phyloP scores from a whole-genome alignment of 140 eudicot species.

The Cichorium intybus region DNA sequence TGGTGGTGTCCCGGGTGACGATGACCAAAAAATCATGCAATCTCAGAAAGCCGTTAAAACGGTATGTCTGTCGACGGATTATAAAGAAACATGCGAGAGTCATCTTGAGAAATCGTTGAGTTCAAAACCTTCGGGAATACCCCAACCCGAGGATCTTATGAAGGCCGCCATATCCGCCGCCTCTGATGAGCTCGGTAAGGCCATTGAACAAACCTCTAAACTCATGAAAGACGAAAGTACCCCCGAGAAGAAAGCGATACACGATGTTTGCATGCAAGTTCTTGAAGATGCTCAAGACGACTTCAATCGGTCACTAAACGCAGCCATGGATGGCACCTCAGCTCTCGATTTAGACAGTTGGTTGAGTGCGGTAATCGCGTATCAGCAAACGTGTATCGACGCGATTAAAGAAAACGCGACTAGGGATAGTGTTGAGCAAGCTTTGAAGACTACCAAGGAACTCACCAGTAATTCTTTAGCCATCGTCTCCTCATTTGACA shows the following conservation, averaged over 20 bases:
- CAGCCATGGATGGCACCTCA: conserved; percentile 4
- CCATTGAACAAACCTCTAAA: conserved; percentile 30
- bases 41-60: conserved; percentile 39
- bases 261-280: conserved; percentile 53
- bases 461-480: conserved; percentile 75
- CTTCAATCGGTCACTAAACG: conserved; percentile 37
- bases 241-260: conserved; percentile 42
- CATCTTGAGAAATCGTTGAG: conserved; percentile 43
- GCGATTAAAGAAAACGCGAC: conserved; percentile 53
- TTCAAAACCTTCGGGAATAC: conserved; percentile 15
- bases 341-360: conserved; percentile 50
- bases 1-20: neutral
- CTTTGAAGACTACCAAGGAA: conserved; percentile 39
- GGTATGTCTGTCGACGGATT: conserved; percentile 50
- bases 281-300: conserved; percentile 54
- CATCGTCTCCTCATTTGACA: conserved; percentile 37
- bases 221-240: conserved; percentile 40
- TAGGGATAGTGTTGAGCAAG: conserved; percentile 32
- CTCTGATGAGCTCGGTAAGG: conserved; percentile 45
- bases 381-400: conserved; percentile 79
- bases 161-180: conserved; percentile 50
- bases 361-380: conserved; percentile 70
- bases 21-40: conserved; percentile 6
- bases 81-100: conserved; percentile 51
- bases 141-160: conserved; percentile 44